Percentiles rank a stretch among this genome's conserved stretches.
Evolutionary conservation across 2,329 filamentous ascomycete genomes (phyloP).

Genomic region (Cladosporium austrohemisphaericum): DNA sequence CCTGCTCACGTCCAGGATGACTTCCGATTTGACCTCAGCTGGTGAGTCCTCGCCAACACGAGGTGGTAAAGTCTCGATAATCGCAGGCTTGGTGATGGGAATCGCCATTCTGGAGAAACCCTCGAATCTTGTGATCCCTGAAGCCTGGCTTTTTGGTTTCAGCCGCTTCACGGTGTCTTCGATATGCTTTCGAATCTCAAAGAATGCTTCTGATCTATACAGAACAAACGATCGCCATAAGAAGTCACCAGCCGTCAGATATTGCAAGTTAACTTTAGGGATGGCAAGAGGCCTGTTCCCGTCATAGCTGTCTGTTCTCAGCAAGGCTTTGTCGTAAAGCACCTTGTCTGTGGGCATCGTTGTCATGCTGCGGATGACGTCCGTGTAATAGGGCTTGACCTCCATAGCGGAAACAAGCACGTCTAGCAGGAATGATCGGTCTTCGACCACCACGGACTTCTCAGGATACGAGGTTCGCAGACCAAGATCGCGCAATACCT

Average conservation of each 20-base stretch:
- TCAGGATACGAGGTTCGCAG: slow-evolving; percentile 79
- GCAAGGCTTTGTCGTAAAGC: slow-evolving; percentile 73
- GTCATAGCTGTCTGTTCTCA: slow-evolving; percentile 82
- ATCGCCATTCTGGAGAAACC: slow-evolving; percentile 92
- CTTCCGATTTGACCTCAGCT: slow-evolving; percentile 80
- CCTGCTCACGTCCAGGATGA: slow-evolving; percentile 76
- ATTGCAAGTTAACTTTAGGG: slow-evolving; percentile 92
- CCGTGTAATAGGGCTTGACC: slow-evolving; percentile 75
- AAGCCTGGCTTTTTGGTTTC: slow-evolving; percentile 61
- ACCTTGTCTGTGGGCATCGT: slow-evolving; percentile 79
- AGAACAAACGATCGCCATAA: slow-evolving; percentile 91
- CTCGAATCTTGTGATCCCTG: slow-evolving; percentile 66
- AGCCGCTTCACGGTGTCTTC: slow-evolving; percentile 77
- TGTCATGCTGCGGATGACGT: slow-evolving; percentile 65
- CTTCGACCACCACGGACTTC: slow-evolving; percentile 59
- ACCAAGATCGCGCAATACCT: slow-evolving; percentile 68
- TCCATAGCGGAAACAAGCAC: slow-evolving; percentile 72
- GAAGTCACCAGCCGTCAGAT: slow-evolving; percentile 91
- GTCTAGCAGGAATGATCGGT: slow-evolving; percentile 66
- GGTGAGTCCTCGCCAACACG: slow-evolving; percentile 79
- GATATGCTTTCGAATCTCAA: slow-evolving; percentile 86
- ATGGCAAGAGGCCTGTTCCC: slow-evolving; percentile 83
- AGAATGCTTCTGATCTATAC: slow-evolving; percentile 88
- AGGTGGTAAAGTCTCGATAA: slow-evolving; percentile 79
- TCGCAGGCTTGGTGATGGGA: slow-evolving; percentile 77